Evolutionary conservation across 441 rosid genomes (phyloP).

Genomic region (Rhodomyrtus psidioides): DNA sequence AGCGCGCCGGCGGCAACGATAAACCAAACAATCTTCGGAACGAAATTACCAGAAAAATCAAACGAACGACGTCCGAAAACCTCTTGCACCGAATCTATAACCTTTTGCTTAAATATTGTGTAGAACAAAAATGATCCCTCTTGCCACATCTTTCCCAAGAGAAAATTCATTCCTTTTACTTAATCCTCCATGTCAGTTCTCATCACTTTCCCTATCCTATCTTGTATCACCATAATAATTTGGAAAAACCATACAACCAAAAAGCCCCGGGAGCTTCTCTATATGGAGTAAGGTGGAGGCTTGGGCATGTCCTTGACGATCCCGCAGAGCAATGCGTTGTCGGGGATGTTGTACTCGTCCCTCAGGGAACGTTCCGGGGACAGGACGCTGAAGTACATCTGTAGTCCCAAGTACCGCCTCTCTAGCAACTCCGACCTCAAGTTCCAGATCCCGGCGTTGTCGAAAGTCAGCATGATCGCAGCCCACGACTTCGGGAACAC

Average conservation of each 20-base stretch:
- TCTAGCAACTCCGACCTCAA: background rate
- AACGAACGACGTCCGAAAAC: background rate
- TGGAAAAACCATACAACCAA: background rate
- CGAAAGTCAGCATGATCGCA: background rate
- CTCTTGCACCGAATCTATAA: background rate
- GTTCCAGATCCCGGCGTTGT: background rate
- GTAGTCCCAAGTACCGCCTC: background rate
- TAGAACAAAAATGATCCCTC: background rate
- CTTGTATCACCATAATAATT: background rate
- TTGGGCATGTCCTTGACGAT: background rate
- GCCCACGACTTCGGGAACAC: background rate
- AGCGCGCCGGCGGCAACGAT: background rate
- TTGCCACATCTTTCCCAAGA: background rate
- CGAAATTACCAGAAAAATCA: background rate
- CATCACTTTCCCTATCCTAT: background rate
- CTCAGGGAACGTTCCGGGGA: background rate
- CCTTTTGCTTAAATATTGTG: background rate
- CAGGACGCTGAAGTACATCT: background rate
- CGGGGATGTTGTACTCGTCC: background rate
- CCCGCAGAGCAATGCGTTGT: background rate
- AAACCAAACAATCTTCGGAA: background rate
- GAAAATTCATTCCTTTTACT: background rate
- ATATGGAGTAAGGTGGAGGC: background rate
- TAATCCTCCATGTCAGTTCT: background rate
- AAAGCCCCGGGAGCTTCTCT: background rate